Base-by-base conservation (phyloP, 2,329 filamentous ascomycete genomes). In the Apiospora rasikravindrae region DNA sequence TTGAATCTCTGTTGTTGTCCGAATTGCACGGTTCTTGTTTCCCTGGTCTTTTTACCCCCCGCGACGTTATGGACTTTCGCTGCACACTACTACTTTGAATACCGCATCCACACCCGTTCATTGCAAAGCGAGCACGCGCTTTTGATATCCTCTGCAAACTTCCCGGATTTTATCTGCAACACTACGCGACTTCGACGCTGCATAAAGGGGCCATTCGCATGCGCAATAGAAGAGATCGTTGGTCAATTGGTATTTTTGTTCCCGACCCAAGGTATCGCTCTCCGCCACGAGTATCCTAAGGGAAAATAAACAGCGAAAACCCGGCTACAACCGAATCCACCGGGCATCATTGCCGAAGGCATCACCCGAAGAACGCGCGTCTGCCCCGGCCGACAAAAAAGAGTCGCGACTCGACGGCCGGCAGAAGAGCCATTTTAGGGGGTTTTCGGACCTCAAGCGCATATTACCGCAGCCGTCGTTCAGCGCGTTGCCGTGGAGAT, bases 31-130 rank as follows among this genome's bases (percentile, higher is more conserved):
- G 33, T 11, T 64, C 19, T 24, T 40, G 33, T 64, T 64, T 64
- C 26, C 57, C 57, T 64, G 22, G 57, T n/a, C 33, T 40, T 64
- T n/a, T 40, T 13, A 4, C 19, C 19, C 16, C 53, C 16, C 57
- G 57, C 57, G 33, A 40, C 29, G 33, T 14, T 64, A 37, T 37
- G 26, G 57, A 40, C 57, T 40, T 64, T 64, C 53, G 57, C 33
- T 40, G 57, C n/a, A 61, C 57, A 40, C 57, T 64, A 40, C 57
- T 64, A 64, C 33, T 64, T 64, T 64, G 57, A 64, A 64, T 37
- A 40, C n/a, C 57, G 33, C 57, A 64, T 61, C 53, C 53, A n/a
- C 16, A 64, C n/a, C 57, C 57, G 33, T n/a, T 64, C 33, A n/a
- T 64, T 64, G 14, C 33, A n/a, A n/a, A 64, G 57, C 57, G 33